Base-by-base conservation (phyloP, 495 filamentous ascomycete genomes). In the Poronia punctata region DNA sequence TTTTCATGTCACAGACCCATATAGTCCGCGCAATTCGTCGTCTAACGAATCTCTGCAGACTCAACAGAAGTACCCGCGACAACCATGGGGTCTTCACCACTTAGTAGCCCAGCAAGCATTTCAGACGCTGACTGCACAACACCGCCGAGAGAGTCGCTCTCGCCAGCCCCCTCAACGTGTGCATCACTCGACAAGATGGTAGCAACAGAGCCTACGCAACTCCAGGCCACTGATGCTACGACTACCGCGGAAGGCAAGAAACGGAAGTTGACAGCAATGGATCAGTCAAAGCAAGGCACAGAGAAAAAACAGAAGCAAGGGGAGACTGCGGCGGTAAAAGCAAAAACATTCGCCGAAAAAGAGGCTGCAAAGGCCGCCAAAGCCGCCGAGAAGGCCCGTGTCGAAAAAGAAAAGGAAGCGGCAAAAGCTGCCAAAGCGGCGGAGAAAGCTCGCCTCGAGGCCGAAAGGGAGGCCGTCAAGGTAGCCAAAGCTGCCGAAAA, bases 251-350 rank as follows among this genome's bases (percentile, higher is more conserved):
- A 35, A 11, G 46, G 45, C 8, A 44, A 41, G 19, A 47, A 47
- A 16, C 34, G 40, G 38, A 39, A 46, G 35, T 34, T 47, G 49
- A 47, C 53, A 53, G 6, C 45, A 46, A 29, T 40, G 29, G 31
- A 83, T 76, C 48, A 75, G 69, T 46, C 63, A 65, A 38, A 80
- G 78, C 57, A 59, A 77, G 28, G 70, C 67, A 0, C 59, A 68
- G 24, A 67, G 14, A 70, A 72, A 25, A 74, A 75, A 27, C 75
- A 79, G 45, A 67, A 66, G 46, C 65, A 54, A 22, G 63, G 62
- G 21, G 68, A 64, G 30, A 62, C 60, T 18, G 59, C 64, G 4
- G 68, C 63, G 27, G 58, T 64, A 38, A 61, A 57, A 35, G 20
- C 29, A n/a, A 48, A 30, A 41, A 43, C 32, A 25, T 43, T 28